Conservation (phyloP, 1,284 basidiomycete species). For the Filobasidium uniguttulatum region DNA sequence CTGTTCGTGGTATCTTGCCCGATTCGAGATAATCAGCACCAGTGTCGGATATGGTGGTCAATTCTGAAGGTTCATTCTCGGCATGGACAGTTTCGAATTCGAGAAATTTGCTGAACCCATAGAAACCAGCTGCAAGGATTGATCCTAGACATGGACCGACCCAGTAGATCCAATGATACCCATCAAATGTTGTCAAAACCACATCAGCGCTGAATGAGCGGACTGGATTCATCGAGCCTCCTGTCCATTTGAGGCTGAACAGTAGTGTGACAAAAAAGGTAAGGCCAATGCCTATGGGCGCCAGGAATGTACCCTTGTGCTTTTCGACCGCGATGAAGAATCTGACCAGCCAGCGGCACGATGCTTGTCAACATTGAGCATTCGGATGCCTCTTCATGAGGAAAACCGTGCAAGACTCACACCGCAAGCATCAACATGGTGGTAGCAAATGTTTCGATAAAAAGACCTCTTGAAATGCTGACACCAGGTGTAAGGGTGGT, state of each 20-base stretch:
- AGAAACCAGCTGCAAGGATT: conserved; percentile 47
- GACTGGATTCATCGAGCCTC: conserved; percentile 39
- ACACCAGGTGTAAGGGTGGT: conserved; percentile 31
- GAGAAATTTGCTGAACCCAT: conserved; percentile 44
- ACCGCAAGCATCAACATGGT: conserved; percentile 40
- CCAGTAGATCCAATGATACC: conserved; percentile 47
- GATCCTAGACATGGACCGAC: conserved; percentile 51
- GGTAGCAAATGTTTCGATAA: conserved; percentile 61
- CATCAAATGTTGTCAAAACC: conserved; percentile 45
- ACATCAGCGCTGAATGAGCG: conserved; percentile 61
- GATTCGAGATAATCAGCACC: too few species aligned
- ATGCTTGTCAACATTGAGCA: conserved; percentile 34
- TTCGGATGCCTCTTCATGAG: too few species aligned
- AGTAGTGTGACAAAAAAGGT: conserved; percentile 40
- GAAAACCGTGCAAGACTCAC: too few species aligned
- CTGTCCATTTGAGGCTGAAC: conserved; percentile 35
- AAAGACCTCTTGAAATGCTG: conserved; percentile 40
- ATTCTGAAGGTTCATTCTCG: too few species aligned
- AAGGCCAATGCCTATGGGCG: conserved; percentile 42
- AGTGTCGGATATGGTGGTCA: too few species aligned
- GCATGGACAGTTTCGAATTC: conserved; percentile 34
- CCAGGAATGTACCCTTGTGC: conserved; percentile 41
- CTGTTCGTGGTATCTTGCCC: too few species aligned
- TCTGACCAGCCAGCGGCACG: conserved; percentile 37
- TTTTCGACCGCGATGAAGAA: conserved; percentile 49